Percentiles rank a stretch among this genome's conserved stretches.
Evolutionary conservation across 257 asterid species (phyloP).

Genomic region (Fraxinus excelsior): DNA sequence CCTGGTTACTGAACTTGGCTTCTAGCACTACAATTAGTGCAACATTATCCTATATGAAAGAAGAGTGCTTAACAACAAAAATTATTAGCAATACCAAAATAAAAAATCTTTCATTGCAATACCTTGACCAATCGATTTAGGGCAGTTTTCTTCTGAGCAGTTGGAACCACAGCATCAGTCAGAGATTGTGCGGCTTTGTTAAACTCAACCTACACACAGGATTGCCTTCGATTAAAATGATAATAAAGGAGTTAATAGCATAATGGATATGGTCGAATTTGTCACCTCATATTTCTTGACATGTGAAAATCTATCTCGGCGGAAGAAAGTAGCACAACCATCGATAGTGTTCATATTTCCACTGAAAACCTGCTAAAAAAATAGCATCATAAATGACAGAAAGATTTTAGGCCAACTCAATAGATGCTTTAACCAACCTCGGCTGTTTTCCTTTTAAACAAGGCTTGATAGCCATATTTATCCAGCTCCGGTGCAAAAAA

Average conservation of each 20-base stretch:
- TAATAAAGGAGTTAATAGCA: conserved; percentile 14
- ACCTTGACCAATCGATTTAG: conserved; percentile 90
- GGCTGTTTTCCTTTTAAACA: conserved; percentile 72
- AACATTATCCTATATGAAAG: conserved; percentile 75
- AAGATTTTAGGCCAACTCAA: conserved; percentile 6
- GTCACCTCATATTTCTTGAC: conserved; percentile 94
- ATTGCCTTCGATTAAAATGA: conserved; percentile 18
- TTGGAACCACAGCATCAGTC: conserved; percentile 80
- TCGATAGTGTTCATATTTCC: conserved; percentile 61
- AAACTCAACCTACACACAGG: conserved; percentile 76
- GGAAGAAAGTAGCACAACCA: conserved; percentile 99
- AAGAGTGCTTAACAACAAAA: conserved; percentile 4
- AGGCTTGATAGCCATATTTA: conserved; percentile 93
- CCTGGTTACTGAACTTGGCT: conserved; percentile 85
- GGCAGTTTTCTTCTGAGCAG: conserved; percentile 75
- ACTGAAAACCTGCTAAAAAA: conserved; percentile 56
- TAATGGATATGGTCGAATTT: conserved; percentile 19
- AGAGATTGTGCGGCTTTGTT: conserved; percentile 98
- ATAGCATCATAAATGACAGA: conserved; percentile 27
- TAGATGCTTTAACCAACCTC: conserved; percentile 63
- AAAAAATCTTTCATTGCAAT: conserved; percentile 17
- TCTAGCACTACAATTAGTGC: conserved; percentile 92
- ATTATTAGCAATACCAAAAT: conserved; percentile 1
- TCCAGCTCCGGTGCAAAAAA: conserved; percentile 95
- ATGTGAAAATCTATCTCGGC: conserved; percentile 92